Base-by-base conservation (phyloP, 148 eudicot genomes). In the Oxyria digyna region DNA sequence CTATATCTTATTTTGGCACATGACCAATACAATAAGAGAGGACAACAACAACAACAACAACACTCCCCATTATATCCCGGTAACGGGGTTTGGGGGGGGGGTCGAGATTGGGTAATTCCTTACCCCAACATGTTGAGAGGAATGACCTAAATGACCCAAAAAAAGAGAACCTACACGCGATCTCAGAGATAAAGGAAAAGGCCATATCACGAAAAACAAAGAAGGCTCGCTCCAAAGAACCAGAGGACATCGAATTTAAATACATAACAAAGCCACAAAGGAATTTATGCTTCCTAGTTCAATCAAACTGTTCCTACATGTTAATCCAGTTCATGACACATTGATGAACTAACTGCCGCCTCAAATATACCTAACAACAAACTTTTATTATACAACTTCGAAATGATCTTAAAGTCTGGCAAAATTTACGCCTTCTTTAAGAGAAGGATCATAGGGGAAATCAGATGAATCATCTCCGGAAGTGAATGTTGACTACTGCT, bases 401-500 rank as follows among this genome's bases (percentile, higher is more conserved):
- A 6, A 59, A 59, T 27, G 14, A 59, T 27, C 65, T 31, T 59
- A 6, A 12, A 59, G 65, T 29, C 38, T 29, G 37, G 31, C 65
- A 59, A 59, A 59, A 59, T 59, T 59, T 59, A 59, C 13, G 37
- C 65, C 65, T 59, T 59, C 65, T 59, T 29, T 29, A 31, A 59
- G 31, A 59, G 65, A 59, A 59, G 65, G 65, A 27, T 23, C 37
- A 5, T 27, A 59, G 31, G 38, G 37, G 38, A 21, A 59, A 31
- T 59, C 6, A 11, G 31, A 59, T 59, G 37, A 38, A 41, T 77
- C 74, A 93, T 86, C 85, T 79, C 66, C 98, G 91, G 77, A 89
- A 89, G 80, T 93, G 98, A 73, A 93, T 93, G 88, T 93, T 93
- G 72, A 93, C 91, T 67, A 87, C 89, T 40, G 95, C 79, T 24